Evolutionary conservation across 148 eudicot species (phyloP).

Genomic region (Amaranthus hypochondriacus): DNA sequence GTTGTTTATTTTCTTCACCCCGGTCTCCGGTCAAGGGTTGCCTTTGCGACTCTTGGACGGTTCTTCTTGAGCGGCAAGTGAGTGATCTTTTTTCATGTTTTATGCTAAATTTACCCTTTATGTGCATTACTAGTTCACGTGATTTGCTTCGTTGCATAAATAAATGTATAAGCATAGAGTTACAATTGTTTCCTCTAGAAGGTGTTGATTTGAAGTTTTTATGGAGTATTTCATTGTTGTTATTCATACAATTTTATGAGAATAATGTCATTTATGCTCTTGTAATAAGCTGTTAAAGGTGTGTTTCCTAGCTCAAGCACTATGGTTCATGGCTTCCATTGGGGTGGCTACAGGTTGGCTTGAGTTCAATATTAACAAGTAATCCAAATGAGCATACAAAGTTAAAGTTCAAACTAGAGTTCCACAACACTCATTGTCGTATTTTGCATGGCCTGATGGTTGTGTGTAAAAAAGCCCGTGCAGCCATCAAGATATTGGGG

Average conservation of each 20-base stretch:
- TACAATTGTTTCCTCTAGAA: background rate
- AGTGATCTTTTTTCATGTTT: constrained; percentile 24
- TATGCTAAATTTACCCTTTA: background rate
- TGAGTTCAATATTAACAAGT: background rate
- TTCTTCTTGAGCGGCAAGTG: constrained; percentile 83
- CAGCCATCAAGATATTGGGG: background rate
- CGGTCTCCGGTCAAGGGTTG: constrained; percentile 88
- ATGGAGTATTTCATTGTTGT: background rate
- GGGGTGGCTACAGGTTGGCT: background rate
- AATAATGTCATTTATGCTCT: too few relatives aligned
- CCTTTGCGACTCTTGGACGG: constrained; percentile 87
- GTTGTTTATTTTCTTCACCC: constrained; percentile 88
- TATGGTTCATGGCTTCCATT: background rate
- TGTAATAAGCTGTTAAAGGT: background rate
- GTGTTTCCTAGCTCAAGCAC: background rate
- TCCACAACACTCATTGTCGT: too few relatives aligned
- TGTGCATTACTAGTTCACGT: background rate
- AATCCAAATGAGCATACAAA: background rate
- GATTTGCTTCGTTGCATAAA: background rate
- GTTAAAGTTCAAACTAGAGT: too few relatives aligned
- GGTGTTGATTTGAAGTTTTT: too few relatives aligned
- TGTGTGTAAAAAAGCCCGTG: background rate
- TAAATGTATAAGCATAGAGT: background rate
- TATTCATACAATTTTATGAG: too few relatives aligned
- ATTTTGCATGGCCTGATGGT: too few relatives aligned